Evolutionary conservation across 352 stramenopile genomes (phyloP).

Genomic region (Phytopythium montanum): DNA sequence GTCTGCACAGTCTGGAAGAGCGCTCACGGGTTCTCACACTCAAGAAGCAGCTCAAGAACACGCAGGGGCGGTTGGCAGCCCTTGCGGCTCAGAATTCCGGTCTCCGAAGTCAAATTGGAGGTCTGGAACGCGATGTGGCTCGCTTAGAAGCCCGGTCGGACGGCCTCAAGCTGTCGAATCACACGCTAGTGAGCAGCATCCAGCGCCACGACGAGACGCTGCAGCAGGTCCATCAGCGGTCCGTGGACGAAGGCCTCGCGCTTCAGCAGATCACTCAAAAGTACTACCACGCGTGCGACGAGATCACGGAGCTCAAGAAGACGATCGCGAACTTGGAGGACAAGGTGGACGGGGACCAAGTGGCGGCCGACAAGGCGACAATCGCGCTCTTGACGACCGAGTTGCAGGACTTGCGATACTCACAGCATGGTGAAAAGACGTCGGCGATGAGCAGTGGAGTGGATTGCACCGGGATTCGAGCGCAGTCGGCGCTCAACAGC

Average conservation of each 20-base stretch:
- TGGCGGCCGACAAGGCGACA: constrained; percentile 60
- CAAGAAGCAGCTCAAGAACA: constrained; percentile 47
- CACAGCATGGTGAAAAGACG: constrained; percentile 1
- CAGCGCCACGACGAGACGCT: constrained; percentile 73
- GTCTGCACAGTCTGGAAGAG: constrained; percentile 34
- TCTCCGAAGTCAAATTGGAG: constrained; percentile 20
- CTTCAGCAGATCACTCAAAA: constrained; percentile 51
- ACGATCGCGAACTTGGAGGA: constrained; percentile 66
- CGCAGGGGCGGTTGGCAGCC: constrained; percentile 46
- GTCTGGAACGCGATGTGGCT: constrained; percentile 24
- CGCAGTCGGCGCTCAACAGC: constrained; percentile 19
- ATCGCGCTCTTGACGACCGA: constrained; percentile 59
- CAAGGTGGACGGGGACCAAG: constrained; percentile 59
- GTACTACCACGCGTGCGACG: constrained; percentile 67
- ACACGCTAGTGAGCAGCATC: constrained; percentile 58
- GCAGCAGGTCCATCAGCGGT: constrained; percentile 52
- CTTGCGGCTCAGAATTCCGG: constrained; percentile 44
- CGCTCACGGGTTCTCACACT: constrained; percentile 31
- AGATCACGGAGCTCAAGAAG: constrained; percentile 68
- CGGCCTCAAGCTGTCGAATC: constrained; percentile 47
- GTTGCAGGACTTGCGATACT: constrained; percentile 41
- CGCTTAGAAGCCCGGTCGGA: constrained; percentile 26
- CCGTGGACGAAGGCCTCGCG: constrained; percentile 41
- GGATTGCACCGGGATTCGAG: constrained; percentile 3
- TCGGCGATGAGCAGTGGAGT: neutral